Percentiles rank a stretch among this genome's conserved stretches.
Conservation (phyloP, 768 basidiomycete genomes). For the Pisolithus orientalis region DNA sequence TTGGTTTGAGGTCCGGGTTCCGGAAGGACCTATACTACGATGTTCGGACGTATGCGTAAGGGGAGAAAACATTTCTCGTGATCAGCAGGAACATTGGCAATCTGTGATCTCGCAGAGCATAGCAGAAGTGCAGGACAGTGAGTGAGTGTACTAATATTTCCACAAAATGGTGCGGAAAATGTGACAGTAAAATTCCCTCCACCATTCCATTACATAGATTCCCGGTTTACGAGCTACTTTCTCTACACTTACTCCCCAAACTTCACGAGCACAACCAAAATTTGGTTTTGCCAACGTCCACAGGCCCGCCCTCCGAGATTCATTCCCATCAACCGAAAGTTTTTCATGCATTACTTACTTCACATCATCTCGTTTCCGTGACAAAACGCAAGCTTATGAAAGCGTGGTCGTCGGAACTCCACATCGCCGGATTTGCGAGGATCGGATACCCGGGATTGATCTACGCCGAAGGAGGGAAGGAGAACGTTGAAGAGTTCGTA, state of each 20-base stretch:
- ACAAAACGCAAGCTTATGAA: slow-evolving; percentile 55
- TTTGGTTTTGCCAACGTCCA: background rate
- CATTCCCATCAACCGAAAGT: background rate
- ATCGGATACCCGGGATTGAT: slow-evolving; percentile 73
- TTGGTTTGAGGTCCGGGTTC: slow-evolving; percentile 33
- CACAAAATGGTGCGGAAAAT: background rate
- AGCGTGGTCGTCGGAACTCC: slow-evolving; percentile 49
- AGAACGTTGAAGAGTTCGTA: slow-evolving; percentile 57
- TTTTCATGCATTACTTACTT: slow-evolving; percentile 63
- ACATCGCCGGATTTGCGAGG: slow-evolving; percentile 62
- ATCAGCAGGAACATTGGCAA: slow-evolving; percentile 47
- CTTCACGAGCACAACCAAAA: slow-evolving; percentile 36
- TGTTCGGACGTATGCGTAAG: slow-evolving; percentile 32
- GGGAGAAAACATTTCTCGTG: slow-evolving; percentile 40
- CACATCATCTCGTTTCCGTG: slow-evolving; percentile 65
- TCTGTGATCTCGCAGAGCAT: slow-evolving; percentile 30
- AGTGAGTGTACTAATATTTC: slow-evolving; percentile 15
- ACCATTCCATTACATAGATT: slow-evolving; percentile 36
- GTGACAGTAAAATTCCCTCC: background rate
- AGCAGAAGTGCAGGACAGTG: slow-evolving; percentile 27
- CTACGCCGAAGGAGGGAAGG: slow-evolving; percentile 53
- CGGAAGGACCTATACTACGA: slow-evolving; percentile 6
- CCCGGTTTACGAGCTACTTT: slow-evolving; percentile 54
- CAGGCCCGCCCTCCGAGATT: background rate
- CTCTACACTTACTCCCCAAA: slow-evolving; percentile 49